Evolutionary conservation across 164 flowering plant genomes (phyloP).

Genomic region (Stephania cephalantha): DNA sequence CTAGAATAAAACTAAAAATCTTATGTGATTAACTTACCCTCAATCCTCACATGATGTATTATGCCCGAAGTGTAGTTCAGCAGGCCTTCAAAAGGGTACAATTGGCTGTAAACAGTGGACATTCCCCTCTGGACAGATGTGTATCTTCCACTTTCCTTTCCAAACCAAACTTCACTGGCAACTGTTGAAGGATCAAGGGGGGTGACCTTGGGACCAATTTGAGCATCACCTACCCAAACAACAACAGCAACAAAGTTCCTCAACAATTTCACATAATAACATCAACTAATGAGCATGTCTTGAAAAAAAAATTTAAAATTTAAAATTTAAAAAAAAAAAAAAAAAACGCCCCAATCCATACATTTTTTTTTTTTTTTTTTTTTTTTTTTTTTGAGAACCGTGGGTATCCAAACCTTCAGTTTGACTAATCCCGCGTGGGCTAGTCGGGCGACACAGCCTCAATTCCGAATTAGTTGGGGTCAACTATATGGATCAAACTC

Average conservation of each 20-base stretch:
- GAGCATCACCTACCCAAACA: slow-evolving; percentile 46
- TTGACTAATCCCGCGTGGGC: too few species aligned
- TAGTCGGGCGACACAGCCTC: too few species aligned
- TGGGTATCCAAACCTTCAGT: too few species aligned
- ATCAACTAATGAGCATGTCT: not conserved
- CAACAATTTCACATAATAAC: not conserved
- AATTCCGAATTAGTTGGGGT: too few species aligned
- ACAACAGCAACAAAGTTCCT: not conserved
- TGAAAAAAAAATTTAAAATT: not conserved
- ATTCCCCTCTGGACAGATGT: slow-evolving; percentile 34
- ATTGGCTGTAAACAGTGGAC: slow-evolving; percentile 62
- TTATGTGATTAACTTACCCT: slow-evolving; percentile 35
- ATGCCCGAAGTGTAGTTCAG: slow-evolving; percentile 84
- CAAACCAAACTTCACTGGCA: slow-evolving; percentile 83
- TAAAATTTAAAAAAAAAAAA: not conserved
- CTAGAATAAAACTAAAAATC: not conserved
- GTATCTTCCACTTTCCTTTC: slow-evolving; percentile 55
- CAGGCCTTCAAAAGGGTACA: slow-evolving; percentile 78
- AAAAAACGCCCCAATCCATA: too few species aligned
- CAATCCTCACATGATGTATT: slow-evolving; percentile 78
- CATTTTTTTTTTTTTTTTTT: too few species aligned
- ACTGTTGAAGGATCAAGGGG: slow-evolving; percentile 68
- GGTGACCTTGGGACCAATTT: slow-evolving; percentile 61
- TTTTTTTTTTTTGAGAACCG: too few species aligned
- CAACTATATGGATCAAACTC: too few species aligned